These are phyloP conservation scores for Astrocystis sublimbata DNA, from an alignment of 495 filamentous ascomycete genomes.

Conservation along the genomic window DNA sequence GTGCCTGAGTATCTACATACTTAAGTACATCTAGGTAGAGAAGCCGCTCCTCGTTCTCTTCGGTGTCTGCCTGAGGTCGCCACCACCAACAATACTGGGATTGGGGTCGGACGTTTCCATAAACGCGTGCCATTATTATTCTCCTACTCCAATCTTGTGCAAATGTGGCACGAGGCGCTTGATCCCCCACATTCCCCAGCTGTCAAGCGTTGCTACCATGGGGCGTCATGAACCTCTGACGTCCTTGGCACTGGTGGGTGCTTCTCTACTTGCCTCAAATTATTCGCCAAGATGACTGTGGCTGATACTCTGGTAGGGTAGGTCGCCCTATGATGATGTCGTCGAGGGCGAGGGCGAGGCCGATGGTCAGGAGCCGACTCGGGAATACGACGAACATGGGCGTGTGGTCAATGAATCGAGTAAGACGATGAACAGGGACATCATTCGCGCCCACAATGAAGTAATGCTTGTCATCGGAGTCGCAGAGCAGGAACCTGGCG, in stretches of 20 bases:
- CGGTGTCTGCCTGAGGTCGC: too few species aligned
- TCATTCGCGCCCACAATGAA: constrained; percentile 58
- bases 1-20: too few species aligned
- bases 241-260: constrained; percentile 51
- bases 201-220: constrained; percentile 33
- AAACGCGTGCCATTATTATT: neutral
- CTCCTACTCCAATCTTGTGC: neutral
- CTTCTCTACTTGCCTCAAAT: neutral
- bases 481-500: constrained; percentile 46
- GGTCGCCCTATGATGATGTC: constrained; percentile 70
- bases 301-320: constrained; percentile 51
- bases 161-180: neutral
- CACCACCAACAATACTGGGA: neutral
- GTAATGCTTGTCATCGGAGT: constrained; percentile 59
- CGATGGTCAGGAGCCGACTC: constrained; percentile 50
- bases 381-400: constrained; percentile 71
- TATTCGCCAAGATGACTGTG: neutral
- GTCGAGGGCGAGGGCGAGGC: constrained; percentile 46
- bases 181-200: neutral
- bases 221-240: constrained; percentile 51
- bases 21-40: too few species aligned
- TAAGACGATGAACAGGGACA: constrained; percentile 49
- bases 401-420: constrained; percentile 65
- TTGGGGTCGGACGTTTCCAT: neutral
- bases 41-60: constrained; percentile 1